phyloP scores from a whole-genome alignment of 345 rosid genomes.

The Eucalyptus brandiana region DNA sequence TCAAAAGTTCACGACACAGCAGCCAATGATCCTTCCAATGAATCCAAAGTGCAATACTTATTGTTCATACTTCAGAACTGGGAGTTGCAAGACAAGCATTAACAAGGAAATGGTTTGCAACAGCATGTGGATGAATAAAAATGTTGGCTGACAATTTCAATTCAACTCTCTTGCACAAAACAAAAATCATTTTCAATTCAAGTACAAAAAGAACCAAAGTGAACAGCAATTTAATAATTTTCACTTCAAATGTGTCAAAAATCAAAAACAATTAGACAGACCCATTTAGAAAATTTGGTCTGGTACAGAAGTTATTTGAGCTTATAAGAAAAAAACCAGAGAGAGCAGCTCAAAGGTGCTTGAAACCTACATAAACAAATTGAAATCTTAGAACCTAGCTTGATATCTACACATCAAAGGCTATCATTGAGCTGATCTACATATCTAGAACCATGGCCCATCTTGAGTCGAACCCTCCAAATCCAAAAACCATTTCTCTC shows the following conservation, averaged over 20 bases:
- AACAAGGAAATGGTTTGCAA: too few relatives aligned
- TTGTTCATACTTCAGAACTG: neutral
- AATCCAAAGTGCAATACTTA: neutral
- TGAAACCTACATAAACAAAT: neutral
- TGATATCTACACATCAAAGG: too few relatives aligned
- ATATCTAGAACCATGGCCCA: neutral
- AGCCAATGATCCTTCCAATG: neutral
- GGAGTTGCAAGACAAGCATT: too few relatives aligned
- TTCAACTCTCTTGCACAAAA: too few relatives aligned
- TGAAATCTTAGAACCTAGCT: neutral
- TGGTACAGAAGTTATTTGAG: neutral
- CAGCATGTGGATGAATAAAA: too few relatives aligned
- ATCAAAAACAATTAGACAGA: neutral
- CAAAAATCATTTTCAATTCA: neutral
- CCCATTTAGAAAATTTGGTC: neutral
- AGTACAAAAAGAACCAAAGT: neutral
- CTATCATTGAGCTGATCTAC: neutral
- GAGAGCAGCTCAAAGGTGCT: conserved; percentile 23
- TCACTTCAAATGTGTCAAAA: neutral
- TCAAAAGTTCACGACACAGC: neutral
- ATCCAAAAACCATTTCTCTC: neutral
- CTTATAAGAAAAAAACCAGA: neutral
- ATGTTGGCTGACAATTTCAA: too few relatives aligned
- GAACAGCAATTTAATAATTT: neutral
- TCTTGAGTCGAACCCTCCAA: neutral